Base-by-base conservation (phyloP, 805 yeast species). In the Kuraishia hungarica region DNA sequence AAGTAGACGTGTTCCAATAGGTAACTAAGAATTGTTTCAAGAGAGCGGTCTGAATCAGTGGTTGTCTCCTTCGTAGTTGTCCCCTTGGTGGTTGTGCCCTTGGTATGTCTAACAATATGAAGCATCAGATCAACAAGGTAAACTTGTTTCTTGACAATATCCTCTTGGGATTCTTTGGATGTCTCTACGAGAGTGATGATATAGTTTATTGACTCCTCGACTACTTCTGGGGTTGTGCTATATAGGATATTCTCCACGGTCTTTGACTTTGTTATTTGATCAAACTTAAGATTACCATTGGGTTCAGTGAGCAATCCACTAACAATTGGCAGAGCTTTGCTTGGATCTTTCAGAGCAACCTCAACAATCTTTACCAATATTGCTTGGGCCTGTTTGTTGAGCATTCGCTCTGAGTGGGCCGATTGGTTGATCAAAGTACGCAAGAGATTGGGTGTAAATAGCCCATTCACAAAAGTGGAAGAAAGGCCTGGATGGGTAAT, bases 391-490 rank as follows among this genome's bases (percentile, higher is more conserved):
- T 87, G 73, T 60, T 84, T 86, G 71, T 87, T 78, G 52, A 93
- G 73, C 54, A 82, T 67, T 54, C 97, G 76, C 57, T 82, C 83
- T 2, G 75, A 62, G 59, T 87, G 87, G 1, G 89, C 75, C 5
- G 87, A 72, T 66, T 92, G 97, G 66, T 89, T 87, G 58, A 89
- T 83, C 51, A 91, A 68, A 11, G 87, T 79, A 64, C 96, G 77
- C 72, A 86, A 67, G 29, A 92, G 73, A 64, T 90, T 89, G 28
- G 79, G 81, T 5, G 87, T 79, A 65, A 87, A 77, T 1, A 85
- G 43, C 7, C 47, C 17, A 17, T 60, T 56, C 13, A 65, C 52
- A 10, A 61, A 62, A 17, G 56, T 23, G 39, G 54, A 43, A 0
- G 63, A 52, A 24, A 67, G 50, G 0, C 50, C 46, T 5, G 60